These are phyloP conservation scores for Colletotrichum agaves DNA, from an alignment of 2,329 filamentous ascomycete genomes.

Conservation along the genomic window DNA sequence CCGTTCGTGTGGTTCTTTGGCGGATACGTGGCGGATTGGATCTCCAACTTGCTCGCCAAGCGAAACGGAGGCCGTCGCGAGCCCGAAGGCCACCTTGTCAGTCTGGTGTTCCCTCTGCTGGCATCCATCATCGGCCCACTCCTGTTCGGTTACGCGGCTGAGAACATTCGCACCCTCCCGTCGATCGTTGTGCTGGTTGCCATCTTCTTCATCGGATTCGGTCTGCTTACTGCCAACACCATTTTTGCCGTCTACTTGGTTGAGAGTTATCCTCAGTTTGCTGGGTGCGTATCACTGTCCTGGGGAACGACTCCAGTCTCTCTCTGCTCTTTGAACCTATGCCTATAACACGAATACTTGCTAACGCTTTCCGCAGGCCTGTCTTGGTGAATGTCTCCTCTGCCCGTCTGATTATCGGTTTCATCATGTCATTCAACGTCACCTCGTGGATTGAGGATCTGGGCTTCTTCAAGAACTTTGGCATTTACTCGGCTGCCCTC, in stretches of 20 bases:
- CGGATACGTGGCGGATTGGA: constrained; percentile 45
- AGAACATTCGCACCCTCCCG: constrained; percentile 40
- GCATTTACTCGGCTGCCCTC: constrained; percentile 47
- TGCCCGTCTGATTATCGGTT: constrained; percentile 46
- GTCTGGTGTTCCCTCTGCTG: constrained; percentile 45
- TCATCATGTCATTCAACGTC: constrained; percentile 45
- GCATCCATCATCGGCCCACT: constrained; percentile 45
- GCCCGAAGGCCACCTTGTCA: constrained; percentile 48
- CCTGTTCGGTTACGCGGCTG: constrained; percentile 46
- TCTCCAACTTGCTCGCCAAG: constrained; percentile 44
- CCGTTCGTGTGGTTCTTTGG: constrained; percentile 41
- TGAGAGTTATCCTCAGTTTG: constrained; percentile 47
- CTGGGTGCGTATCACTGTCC: constrained; percentile 27
- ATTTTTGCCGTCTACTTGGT: constrained; percentile 47
- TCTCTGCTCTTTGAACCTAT: too few species aligned
- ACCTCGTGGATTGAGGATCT: constrained; percentile 44
- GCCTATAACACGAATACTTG: background rate
- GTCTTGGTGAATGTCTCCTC: constrained; percentile 49
- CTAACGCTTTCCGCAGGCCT: constrained; percentile 40
- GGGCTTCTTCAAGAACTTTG: constrained; percentile 45
- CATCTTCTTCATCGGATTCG: constrained; percentile 45
- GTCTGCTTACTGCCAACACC: constrained; percentile 43
- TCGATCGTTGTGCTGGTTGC: constrained; percentile 45
- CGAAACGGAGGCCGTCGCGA: constrained; percentile 44
- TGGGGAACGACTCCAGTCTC: background rate